These are phyloP conservation scores for Fusarium kyushuense DNA, from an alignment of 2,329 filamentous ascomycete genomes.

Conservation along the genomic window DNA sequence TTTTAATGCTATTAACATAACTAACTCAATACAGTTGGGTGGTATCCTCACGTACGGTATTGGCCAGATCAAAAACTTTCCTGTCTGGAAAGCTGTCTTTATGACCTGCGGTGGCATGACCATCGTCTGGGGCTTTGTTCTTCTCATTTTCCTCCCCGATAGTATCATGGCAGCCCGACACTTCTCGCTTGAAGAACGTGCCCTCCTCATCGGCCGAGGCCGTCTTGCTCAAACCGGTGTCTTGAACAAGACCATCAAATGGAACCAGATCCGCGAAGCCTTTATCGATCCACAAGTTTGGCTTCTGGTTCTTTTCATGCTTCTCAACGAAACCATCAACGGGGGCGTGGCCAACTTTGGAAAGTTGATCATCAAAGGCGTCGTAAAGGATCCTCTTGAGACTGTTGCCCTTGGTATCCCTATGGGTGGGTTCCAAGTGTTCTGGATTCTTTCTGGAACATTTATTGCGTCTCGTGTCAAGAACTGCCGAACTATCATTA, in stretches of 20 bases:
- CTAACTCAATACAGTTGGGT: conserved; percentile 44
- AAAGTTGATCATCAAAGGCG: conserved; percentile 64
- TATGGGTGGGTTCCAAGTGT: conserved; percentile 63
- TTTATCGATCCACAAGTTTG: conserved; percentile 64
- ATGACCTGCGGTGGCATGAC: conserved; percentile 62
- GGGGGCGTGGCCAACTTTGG: conserved; percentile 67
- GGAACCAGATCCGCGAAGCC: conserved; percentile 61
- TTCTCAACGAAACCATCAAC: conserved; percentile 65
- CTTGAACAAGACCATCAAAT: conserved; percentile 61
- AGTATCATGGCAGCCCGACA: conserved; percentile 53
- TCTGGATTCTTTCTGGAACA: conserved; percentile 64
- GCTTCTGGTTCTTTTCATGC: conserved; percentile 65
- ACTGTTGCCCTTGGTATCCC: conserved; percentile 67
- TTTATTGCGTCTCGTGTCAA: conserved; percentile 62
- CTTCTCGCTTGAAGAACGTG: conserved; percentile 43
- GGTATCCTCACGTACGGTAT: conserved; percentile 63
- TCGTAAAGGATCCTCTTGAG: conserved; percentile 50
- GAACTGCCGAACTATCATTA: conserved; percentile 63
- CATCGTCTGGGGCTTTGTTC: conserved; percentile 59
- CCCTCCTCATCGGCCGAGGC: conserved; percentile 71
- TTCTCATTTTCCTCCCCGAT: conserved; percentile 62
- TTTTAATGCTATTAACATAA: rapidly evolving
- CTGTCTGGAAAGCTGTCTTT: conserved; percentile 65
- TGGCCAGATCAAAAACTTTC: conserved; percentile 60
- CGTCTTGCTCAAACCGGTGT: conserved; percentile 61